phyloP scores from a whole-genome alignment of 768 basidiomycete genomes.

The Ramaria sp. region DNA sequence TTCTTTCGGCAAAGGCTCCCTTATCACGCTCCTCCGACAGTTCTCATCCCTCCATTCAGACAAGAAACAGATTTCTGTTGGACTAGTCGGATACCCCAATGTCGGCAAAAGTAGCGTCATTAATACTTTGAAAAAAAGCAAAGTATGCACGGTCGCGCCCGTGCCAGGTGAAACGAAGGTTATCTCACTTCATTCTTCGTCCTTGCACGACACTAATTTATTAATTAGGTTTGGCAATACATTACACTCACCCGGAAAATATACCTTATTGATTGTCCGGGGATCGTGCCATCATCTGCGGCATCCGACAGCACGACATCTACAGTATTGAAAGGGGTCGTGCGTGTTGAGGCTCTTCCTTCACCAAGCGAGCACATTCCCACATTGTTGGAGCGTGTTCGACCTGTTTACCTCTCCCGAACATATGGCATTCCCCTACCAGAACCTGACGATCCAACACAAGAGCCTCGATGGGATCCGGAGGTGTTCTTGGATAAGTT shows the following conservation, averaged over 20 bases:
- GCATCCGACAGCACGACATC: constrained; percentile 73
- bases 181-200: constrained; percentile 3
- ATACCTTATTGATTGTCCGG: constrained; percentile 98
- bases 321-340: constrained; percentile 92
- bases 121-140: constrained; percentile 96
- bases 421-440: constrained; percentile 68
- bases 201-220: neutral
- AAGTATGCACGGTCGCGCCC: constrained; percentile 94
- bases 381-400: constrained; percentile 79
- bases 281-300: constrained; percentile 91
- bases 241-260: constrained; percentile 93
- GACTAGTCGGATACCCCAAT: constrained; percentile 96
- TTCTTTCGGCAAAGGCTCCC: constrained; percentile 96
- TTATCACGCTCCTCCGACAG: constrained; percentile 93
- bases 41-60: constrained; percentile 96
- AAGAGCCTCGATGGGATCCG: constrained; percentile 42
- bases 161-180: constrained; percentile 95
- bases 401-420: constrained; percentile 82
- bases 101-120: constrained; percentile 97
- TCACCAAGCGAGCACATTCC: constrained; percentile 91
- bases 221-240: constrained; percentile 84
- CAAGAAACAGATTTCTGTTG: constrained; percentile 98
- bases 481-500: constrained; percentile 76
- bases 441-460: constrained; percentile 37
- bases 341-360: constrained; percentile 89